phyloP scores from a whole-genome alignment of 495 filamentous ascomycete genomes.

The Corynascus novoguineensis region DNA sequence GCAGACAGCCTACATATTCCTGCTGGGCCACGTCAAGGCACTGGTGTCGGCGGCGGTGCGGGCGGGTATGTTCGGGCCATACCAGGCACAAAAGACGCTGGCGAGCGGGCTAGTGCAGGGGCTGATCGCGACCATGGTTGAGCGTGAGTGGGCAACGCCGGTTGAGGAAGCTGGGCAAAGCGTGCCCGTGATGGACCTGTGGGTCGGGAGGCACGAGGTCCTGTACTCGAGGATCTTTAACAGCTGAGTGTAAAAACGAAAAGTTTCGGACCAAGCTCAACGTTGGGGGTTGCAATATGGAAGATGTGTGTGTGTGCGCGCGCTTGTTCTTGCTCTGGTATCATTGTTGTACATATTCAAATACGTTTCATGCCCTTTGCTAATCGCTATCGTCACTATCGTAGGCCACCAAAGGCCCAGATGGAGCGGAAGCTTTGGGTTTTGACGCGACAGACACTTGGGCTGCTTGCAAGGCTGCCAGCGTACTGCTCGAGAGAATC shows the following conservation, averaged over 20 bases:
- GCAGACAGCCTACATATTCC: conserved; percentile 76
- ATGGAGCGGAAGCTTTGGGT: conserved; percentile 37
- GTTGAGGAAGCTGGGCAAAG: conserved; percentile 80
- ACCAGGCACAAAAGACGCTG: conserved; percentile 77
- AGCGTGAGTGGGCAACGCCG: conserved; percentile 48
- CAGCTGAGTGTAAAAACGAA: conserved; percentile 31
- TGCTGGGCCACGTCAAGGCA: conserved; percentile 84
- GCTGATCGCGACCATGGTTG: conserved; percentile 56
- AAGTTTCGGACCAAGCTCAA: no score
- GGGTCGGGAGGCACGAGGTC: conserved; percentile 91
- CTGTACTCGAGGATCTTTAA: conserved; percentile 97
- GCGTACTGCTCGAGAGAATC: conserved; percentile 74
- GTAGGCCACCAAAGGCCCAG: conserved; percentile 78
- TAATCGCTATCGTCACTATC: conserved; percentile 75
- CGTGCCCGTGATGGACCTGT: conserved; percentile 84
- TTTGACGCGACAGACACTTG: conserved; percentile 47
- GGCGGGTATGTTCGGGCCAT: conserved; percentile 84
- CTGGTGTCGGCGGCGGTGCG: conserved; percentile 84
- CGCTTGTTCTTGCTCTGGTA: neutral
- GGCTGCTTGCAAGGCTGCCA: conserved; percentile 62
- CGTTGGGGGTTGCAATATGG: neutral
- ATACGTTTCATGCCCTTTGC: neutral
- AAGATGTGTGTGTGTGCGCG: neutral
- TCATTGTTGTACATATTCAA: conserved; percentile 4
- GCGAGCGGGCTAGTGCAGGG: conserved; percentile 59